A percentile compares a stretch with the other conserved stretches of the same genome.
Conservation (phyloP, 345 rosid genomes). For the Eucalyptus cloeziana region DNA sequence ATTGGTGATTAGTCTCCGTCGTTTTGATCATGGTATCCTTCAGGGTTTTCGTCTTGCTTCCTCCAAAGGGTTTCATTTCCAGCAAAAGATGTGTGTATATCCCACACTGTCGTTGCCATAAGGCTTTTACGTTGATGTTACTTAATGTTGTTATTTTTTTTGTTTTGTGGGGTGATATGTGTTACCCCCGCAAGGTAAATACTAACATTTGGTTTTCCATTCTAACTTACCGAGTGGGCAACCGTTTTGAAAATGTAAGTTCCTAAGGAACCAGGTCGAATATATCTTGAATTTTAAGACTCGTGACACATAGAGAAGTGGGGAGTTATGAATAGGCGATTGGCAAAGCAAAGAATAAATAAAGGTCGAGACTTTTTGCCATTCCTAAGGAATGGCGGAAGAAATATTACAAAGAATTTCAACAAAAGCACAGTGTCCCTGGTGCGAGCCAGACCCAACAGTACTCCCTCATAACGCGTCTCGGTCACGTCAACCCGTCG, state of each 20-base stretch:
- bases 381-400: neutral
- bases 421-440: neutral
- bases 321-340: neutral
- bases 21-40: neutral
- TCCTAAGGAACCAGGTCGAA: neutral
- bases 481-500: neutral
- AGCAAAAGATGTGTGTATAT: neutral
- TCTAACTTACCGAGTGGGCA: neutral
- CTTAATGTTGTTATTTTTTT: neutral
- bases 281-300: neutral
- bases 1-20: neutral
- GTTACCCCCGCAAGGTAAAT: neutral
- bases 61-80: neutral
- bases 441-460: neutral
- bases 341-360: neutral
- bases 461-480: neutral
- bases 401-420: neutral
- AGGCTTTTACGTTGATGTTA: neutral
- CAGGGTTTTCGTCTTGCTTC: neutral
- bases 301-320: neutral
- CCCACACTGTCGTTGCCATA: accelerated
- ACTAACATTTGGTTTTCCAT: neutral
- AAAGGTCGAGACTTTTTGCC: neutral
- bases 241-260: neutral
- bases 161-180: accelerated